These are phyloP conservation scores for Filobasidium uniguttulatum DNA, from an alignment of 1,284 basidiomycete genomes.

Conservation along the genomic window DNA sequence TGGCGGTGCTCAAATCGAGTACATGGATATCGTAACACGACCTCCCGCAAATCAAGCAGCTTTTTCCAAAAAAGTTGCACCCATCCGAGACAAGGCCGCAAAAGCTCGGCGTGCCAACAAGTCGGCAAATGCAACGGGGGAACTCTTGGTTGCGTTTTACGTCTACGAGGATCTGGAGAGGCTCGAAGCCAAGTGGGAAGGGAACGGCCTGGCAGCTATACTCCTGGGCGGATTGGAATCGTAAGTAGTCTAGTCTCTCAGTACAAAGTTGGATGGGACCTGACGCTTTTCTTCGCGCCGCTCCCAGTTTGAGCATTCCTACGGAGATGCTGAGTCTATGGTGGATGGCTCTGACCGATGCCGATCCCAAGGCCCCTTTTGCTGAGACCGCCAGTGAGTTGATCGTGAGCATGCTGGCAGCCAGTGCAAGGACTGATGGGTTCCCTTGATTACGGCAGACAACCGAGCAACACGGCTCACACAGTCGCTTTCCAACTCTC, in stretches of 20 bases:
- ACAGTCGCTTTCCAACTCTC: background rate
- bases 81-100: no score
- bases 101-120: no score
- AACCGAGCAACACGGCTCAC: background rate
- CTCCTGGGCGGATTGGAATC: no score
- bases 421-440: background rate
- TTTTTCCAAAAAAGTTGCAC: constrained; percentile 1
- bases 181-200: background rate
- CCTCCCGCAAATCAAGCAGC: background rate
- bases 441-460: background rate
- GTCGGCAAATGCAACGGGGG: background rate
- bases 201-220: background rate
- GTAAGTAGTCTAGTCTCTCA: background rate
- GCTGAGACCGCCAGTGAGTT: background rate
- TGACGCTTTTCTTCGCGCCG: background rate
- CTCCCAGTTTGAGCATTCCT: constrained; percentile 2
- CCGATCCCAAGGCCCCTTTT: background rate
- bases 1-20: background rate
- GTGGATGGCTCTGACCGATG: constrained; percentile 6
- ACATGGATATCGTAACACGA: background rate
- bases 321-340: constrained; percentile 4
- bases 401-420: background rate
- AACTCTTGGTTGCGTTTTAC: constrained; percentile 4
- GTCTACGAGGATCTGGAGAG: background rate
- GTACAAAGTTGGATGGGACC: background rate